Percentiles rank a stretch among this genome's conserved stretches.
These are phyloP conservation scores for Penstemon barbatus DNA, from an alignment of 257 asterid genomes.

Conservation along the genomic window DNA sequence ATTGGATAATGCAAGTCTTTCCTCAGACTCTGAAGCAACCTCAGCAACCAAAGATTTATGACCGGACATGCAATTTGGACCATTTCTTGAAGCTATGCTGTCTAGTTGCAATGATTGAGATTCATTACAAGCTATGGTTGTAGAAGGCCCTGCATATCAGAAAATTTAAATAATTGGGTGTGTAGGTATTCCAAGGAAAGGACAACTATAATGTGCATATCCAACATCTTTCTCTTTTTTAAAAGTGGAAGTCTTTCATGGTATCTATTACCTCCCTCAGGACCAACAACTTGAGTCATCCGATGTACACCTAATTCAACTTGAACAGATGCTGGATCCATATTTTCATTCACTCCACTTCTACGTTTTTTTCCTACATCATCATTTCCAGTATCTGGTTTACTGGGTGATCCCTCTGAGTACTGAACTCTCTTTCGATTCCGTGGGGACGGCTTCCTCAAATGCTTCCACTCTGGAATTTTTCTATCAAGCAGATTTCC, in stretches of 20 bases:
- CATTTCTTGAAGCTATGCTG: conserved; percentile 7
- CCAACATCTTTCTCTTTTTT: conserved; percentile 7
- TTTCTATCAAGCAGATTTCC: conserved; percentile 62
- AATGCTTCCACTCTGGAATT: conserved; percentile 64
- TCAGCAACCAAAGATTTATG: conserved; percentile 29
- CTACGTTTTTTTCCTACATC: conserved; percentile 57
- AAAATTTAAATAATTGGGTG: conserved; percentile 10
- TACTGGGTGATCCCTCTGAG: conserved; percentile 39
- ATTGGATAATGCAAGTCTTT: conserved; percentile 29
- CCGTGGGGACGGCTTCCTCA: conserved; percentile 43
- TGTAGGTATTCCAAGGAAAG: conserved; percentile 2
- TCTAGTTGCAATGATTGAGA: conserved; percentile 33
- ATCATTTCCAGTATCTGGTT: conserved; percentile 39
- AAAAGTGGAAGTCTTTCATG: conserved; percentile 11
- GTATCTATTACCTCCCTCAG: conserved; percentile 38
- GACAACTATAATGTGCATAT: conserved; percentile 1
- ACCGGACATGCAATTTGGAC: conserved; percentile 24
- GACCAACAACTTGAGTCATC: conserved; percentile 26
- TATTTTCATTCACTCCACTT: conserved; percentile 42
- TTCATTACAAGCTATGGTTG: conserved; percentile 28
- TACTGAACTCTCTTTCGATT: conserved; percentile 73
- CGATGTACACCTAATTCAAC: conserved; percentile 30
- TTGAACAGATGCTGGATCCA: conserved; percentile 36
- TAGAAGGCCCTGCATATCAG: conserved; percentile 40
- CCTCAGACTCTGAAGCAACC: conserved; percentile 35